Base-by-base conservation (phyloP, 2,329 filamentous ascomycete genomes). In the Ophiognomonia clavigignenti-juglandacearum region DNA sequence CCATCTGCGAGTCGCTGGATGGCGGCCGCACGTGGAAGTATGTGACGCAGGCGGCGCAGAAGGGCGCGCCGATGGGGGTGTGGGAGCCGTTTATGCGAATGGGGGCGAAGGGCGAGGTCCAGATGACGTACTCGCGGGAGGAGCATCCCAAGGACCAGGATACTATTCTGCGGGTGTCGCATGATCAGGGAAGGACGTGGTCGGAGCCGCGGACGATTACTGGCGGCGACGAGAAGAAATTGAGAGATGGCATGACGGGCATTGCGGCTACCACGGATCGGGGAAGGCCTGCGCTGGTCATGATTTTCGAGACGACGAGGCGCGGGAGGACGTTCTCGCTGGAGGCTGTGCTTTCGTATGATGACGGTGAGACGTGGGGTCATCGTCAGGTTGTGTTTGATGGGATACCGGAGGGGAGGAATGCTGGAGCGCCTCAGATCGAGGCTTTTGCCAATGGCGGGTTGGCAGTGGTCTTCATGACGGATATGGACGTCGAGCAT, bases 51-150 rank as follows among this genome's bases (percentile, higher is more conserved):
- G 72, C 71, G 4, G 61, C 59, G 0, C 66, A 74, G 59, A 71
- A 63, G 38, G 10, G 32, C 18, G 49, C 45, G 29, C 49, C 49
- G 4, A 49, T 44, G 45, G 72, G 72, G 0, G 58, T 74, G 16
- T 75, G 72, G 73, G 73, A 75, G 54, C 73, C 73, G 0, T 75
- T 74, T 48, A 70, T 75, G 65, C 63, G 71, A 1, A 49, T 51
- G 23, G 49, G 46, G 6, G 18, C 18, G 27, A 22, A 39, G 16
- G 45, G 45, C 23, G 67, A 69, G 49, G 59, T 74, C 1, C 69
- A 73, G 51, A 56, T 74, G 50, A 70, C 64, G 13, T 75, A 67
- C 53, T 73, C 71, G 20, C 64, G 69, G 47, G 72, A 75, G 56
- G 68, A 69, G 27, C 68, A 69, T 4, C 59, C 52, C 13, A 61